These are phyloP conservation scores for Trichosanthes truncata DNA, from an alignment of 306 rosid species.

Conservation along the genomic window DNA sequence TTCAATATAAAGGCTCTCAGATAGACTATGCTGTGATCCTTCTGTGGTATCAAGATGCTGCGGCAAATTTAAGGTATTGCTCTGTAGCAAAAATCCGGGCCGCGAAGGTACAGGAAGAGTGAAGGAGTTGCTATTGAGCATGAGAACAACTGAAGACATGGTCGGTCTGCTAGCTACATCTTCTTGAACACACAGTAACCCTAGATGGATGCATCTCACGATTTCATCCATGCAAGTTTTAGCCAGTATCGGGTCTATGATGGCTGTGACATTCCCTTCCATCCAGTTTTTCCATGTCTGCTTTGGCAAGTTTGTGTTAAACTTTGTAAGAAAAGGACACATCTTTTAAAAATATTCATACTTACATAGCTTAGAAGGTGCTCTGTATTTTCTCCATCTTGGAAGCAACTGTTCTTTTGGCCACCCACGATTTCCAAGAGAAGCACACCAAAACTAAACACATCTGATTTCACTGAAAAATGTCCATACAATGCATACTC, in stretches of 20 bases:
- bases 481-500: neutral
- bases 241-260: neutral
- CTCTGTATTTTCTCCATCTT: neutral
- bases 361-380: conserved; percentile 6
- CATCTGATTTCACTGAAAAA: neutral
- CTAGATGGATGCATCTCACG: neutral
- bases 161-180: neutral
- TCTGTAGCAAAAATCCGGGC: neutral
- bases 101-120: neutral
- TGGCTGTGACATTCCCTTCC: neutral
- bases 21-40: neutral
- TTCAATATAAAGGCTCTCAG: neutral
- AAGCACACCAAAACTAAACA: neutral
- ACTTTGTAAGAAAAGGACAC: neutral
- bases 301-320: neutral
- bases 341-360: neutral
- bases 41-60: neutral
- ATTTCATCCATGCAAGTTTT: neutral
- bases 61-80: neutral
- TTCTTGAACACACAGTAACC: conserved; percentile 4
- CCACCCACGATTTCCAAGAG: neutral
- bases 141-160: conserved; percentile 1
- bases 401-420: neutral
- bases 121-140: conserved; percentile 6
- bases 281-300: conserved; percentile 6